A percentile compares a stretch with the other conserved stretches of the same genome.
Evolutionary conservation across 805 yeast species (phyloP).

Genomic region (Candida ipomoeae): DNA sequence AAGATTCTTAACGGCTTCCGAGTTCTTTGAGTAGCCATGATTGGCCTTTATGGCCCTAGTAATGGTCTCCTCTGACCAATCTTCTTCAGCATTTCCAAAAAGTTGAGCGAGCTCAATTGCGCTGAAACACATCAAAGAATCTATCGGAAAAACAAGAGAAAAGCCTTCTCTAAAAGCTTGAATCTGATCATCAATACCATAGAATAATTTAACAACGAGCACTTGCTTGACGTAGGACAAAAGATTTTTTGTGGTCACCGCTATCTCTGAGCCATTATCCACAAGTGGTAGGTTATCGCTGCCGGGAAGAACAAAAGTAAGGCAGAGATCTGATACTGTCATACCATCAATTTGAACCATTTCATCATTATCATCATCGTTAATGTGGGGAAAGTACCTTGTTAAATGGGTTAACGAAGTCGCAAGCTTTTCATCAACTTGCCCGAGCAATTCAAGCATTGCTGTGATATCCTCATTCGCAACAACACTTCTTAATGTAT

Average conservation of each 20-base stretch:
- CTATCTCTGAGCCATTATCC: constrained; percentile 49
- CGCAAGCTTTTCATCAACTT: constrained; percentile 57
- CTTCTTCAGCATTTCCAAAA: constrained; percentile 79
- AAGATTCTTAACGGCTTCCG: constrained; percentile 56
- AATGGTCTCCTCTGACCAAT: constrained; percentile 72
- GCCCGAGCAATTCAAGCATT: constrained; percentile 26
- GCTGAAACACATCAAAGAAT: constrained; percentile 65
- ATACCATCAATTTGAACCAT: constrained; percentile 29
- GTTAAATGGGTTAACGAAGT: constrained; percentile 52
- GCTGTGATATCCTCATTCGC: background rate
- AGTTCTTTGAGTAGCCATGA: constrained; percentile 80
- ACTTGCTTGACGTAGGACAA: constrained; percentile 54
- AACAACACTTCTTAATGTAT: background rate
- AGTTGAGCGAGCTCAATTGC: constrained; percentile 68
- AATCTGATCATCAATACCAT: constrained; percentile 64
- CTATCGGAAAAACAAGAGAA: constrained; percentile 74
- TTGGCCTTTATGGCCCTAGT: constrained; percentile 67
- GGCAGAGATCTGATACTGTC: constrained; percentile 50
- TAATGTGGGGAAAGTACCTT: constrained; percentile 34
- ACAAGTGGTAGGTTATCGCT: constrained; percentile 55
- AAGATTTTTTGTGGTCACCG: constrained; percentile 51
- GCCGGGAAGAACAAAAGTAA: constrained; percentile 78
- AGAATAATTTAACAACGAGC: constrained; percentile 53
- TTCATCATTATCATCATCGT: constrained; percentile 8
- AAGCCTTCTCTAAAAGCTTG: constrained; percentile 75